A percentile compares a stretch with the other conserved stretches of the same genome.
Evolutionary conservation across 2,329 filamentous ascomycete genomes (phyloP).

Genomic region (Colletotrichum viniferum): DNA sequence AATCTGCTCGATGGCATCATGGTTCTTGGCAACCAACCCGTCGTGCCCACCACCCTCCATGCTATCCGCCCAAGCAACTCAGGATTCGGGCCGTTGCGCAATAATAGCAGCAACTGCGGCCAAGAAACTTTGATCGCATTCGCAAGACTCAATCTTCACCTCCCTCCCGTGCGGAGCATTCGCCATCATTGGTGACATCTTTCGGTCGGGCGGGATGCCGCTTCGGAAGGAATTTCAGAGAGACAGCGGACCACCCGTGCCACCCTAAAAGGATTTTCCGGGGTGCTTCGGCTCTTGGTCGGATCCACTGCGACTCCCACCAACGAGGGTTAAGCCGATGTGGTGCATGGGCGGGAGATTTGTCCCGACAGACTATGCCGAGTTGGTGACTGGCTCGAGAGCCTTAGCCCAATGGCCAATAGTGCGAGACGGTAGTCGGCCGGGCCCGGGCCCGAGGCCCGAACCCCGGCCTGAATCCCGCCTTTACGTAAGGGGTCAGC

Average conservation of each 20-base stretch:
- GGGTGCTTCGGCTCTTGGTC: slow-evolving; percentile 7
- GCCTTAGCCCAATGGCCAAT: slow-evolving; percentile 1
- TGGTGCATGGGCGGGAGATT: slow-evolving; percentile 8
- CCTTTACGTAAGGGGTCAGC: too few relatives aligned
- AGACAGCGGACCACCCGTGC: background rate
- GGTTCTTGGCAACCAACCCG: background rate
- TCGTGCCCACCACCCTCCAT: background rate
- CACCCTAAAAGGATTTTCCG: slow-evolving; percentile 5
- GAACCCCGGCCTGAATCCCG: too few relatives aligned
- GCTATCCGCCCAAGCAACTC: background rate
- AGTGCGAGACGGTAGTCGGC: too few relatives aligned
- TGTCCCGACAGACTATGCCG: slow-evolving; percentile 12
- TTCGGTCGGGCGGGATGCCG: background rate
- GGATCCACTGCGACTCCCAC: background rate
- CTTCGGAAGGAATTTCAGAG: background rate
- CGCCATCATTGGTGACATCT: background rate
- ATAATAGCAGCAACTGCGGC: background rate
- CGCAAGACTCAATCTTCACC: background rate
- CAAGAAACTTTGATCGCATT: background rate
- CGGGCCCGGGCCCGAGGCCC: too few relatives aligned
- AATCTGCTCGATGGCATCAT: background rate
- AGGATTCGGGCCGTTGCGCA: background rate
- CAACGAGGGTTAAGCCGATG: background rate
- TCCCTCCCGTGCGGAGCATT: background rate
- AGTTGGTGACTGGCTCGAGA: background rate